These are phyloP conservation scores for Parathielavia hyrcaniae DNA, from an alignment of 495 filamentous ascomycete species.

Conservation along the genomic window DNA sequence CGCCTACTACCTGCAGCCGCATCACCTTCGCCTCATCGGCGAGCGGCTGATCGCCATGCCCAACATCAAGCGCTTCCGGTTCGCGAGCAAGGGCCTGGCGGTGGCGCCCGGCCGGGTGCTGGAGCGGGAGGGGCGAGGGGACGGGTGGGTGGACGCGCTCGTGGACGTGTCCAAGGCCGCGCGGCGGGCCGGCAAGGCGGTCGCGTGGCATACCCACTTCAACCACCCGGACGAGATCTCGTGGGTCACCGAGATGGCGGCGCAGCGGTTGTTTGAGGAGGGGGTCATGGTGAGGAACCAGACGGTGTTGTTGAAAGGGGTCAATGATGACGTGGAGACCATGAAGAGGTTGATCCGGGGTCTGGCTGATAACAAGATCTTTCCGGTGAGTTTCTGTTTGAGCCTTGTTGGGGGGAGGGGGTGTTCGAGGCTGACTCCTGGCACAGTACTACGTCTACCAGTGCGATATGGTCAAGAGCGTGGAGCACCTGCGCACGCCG, in stretches of 20 bases:
- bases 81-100: constrained; percentile 53
- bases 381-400: constrained; percentile 41
- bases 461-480: constrained; percentile 50
- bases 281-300: constrained; percentile 50
- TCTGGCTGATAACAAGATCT: constrained; percentile 50
- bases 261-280: constrained; percentile 42
- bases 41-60: constrained; percentile 36
- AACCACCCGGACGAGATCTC: constrained; percentile 55
- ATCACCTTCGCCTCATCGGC: constrained; percentile 36
- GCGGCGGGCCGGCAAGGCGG: constrained; percentile 46
- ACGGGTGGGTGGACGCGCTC: constrained; percentile 48
- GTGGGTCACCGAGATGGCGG: constrained; percentile 51
- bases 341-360: constrained; percentile 47
- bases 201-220: constrained; percentile 58
- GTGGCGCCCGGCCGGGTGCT: constrained; percentile 47
- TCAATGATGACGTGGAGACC: constrained; percentile 50
- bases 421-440: constrained; percentile 8
- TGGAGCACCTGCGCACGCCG: constrained; percentile 57
- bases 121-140: constrained; percentile 39
- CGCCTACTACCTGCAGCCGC: constrained; percentile 43
- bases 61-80: constrained; percentile 48
- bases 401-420: neutral
- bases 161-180: constrained; percentile 45
- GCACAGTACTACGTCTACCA: constrained; percentile 56
- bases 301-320: constrained; percentile 48